These are phyloP conservation scores for Emergomyces pasteurianus DNA, from an alignment of 2,329 filamentous ascomycete genomes.

Conservation along the genomic window DNA sequence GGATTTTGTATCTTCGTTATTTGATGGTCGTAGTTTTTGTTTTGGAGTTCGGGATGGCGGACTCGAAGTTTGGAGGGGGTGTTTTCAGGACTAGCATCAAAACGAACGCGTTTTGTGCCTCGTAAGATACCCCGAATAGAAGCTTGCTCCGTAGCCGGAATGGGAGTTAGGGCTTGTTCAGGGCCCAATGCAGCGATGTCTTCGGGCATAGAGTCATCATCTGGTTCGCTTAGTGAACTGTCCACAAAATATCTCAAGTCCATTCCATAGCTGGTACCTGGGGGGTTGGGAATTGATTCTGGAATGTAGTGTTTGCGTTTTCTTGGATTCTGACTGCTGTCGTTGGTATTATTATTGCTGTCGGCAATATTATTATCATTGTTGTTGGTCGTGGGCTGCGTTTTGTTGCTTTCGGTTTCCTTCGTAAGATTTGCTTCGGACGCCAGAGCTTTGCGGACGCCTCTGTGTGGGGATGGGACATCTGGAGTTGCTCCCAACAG, in stretches of 20 bases:
- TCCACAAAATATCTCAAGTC: conserved; percentile 28
- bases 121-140: conserved; percentile 8
- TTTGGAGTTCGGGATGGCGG: not conserved
- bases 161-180: not conserved
- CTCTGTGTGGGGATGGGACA: not conserved
- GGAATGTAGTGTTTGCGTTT: conserved; percentile 23
- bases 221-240: conserved; percentile 22
- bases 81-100: conserved; percentile 23
- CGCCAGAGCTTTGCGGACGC: not conserved
- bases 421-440: not conserved
- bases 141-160: not conserved
- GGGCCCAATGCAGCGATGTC: not conserved
- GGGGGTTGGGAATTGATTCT: conserved; percentile 31
- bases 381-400: not conserved
- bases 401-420: not conserved
- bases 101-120: conserved; percentile 22
- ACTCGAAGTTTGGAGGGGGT: conserved; percentile 22
- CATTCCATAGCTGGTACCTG: conserved; percentile 30
- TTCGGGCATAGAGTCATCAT: conserved; percentile 9
- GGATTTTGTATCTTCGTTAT: not conserved
- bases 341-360: not conserved
- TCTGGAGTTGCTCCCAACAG: not conserved
- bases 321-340: conserved; percentile 21
- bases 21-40: not conserved
- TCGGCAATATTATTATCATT: not conserved